Evolutionary conservation across 768 basidiomycete species (phyloP).

Genomic region (Psilocybe cubensis): DNA sequence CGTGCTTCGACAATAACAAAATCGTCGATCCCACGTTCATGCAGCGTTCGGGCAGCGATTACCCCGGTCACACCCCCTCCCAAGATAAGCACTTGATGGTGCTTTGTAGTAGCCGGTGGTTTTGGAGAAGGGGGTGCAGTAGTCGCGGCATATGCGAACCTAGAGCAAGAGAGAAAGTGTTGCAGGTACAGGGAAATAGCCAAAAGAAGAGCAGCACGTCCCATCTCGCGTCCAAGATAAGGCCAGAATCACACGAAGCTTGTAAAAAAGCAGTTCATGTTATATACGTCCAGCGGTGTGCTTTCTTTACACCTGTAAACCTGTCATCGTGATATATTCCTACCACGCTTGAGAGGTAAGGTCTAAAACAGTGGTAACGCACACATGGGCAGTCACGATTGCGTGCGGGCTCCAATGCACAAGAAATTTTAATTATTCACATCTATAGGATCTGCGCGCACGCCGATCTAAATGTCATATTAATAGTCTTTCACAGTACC

Average conservation of each 20-base stretch:
- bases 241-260: neutral
- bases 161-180: neutral
- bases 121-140: neutral
- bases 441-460: too few species aligned
- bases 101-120: neutral
- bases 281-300: neutral
- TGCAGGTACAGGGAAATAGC: neutral
- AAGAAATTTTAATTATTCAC: too few species aligned
- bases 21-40: conserved; percentile 54
- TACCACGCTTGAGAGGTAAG: neutral
- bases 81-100: conserved; percentile 52
- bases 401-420: too few species aligned
- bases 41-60: conserved; percentile 64
- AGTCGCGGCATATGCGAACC: neutral
- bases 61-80: conserved; percentile 71
- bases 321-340: neutral
- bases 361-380: neutral
- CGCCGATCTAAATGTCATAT: neutral
- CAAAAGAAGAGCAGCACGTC: neutral
- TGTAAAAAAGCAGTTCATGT: neutral
- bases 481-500: neutral
- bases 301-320: neutral
- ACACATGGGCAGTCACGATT: too few species aligned
- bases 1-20: conserved; percentile 66
- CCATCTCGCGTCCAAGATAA: neutral